Evolutionary conservation across 1,284 basidiomycete species (phyloP).

Genomic region (Microbotryum violaceum): DNA sequence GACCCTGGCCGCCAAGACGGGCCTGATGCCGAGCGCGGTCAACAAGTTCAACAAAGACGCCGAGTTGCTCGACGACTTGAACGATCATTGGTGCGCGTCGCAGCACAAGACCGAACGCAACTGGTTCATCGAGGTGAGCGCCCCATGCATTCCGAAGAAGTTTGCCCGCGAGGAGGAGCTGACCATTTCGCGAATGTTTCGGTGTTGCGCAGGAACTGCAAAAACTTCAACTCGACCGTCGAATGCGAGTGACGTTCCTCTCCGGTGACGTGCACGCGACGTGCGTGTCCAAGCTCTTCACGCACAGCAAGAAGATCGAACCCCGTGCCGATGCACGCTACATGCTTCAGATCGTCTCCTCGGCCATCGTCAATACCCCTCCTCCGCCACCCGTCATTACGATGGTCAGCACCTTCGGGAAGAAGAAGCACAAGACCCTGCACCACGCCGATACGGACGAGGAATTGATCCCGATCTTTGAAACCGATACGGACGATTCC

Average conservation of each 20-base stretch:
- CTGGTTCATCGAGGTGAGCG: slow-evolving; percentile 58
- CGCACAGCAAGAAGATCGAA: slow-evolving; percentile 44
- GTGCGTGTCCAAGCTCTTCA: slow-evolving; percentile 52
- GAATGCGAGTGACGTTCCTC: slow-evolving; percentile 69
- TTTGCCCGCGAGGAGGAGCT: not conserved
- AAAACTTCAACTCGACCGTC: slow-evolving; percentile 54
- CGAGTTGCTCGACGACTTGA: slow-evolving; percentile 81
- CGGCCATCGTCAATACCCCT: slow-evolving; percentile 48
- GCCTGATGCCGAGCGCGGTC: slow-evolving; percentile 21
- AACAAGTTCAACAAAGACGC: slow-evolving; percentile 75
- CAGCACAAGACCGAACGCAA: slow-evolving; percentile 75
- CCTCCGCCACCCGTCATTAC: slow-evolving; percentile 69
- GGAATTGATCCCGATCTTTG: slow-evolving; percentile 36
- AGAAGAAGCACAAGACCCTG: slow-evolving; percentile 63
- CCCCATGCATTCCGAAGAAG: too few species aligned
- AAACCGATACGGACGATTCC: slow-evolving; percentile 56
- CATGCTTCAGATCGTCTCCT: slow-evolving; percentile 62
- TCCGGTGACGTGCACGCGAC: slow-evolving; percentile 87
- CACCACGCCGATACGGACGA: slow-evolving; percentile 58
- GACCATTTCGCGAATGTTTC: not conserved
- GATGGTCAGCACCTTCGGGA: slow-evolving; percentile 70
- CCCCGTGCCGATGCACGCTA: slow-evolving; percentile 65
- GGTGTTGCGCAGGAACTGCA: slow-evolving; percentile 51
- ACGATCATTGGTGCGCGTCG: slow-evolving; percentile 41
- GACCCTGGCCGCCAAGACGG: slow-evolving; percentile 56